Base-by-base conservation (phyloP, 306 rosid species). In the Abrus pulchellus region DNA sequence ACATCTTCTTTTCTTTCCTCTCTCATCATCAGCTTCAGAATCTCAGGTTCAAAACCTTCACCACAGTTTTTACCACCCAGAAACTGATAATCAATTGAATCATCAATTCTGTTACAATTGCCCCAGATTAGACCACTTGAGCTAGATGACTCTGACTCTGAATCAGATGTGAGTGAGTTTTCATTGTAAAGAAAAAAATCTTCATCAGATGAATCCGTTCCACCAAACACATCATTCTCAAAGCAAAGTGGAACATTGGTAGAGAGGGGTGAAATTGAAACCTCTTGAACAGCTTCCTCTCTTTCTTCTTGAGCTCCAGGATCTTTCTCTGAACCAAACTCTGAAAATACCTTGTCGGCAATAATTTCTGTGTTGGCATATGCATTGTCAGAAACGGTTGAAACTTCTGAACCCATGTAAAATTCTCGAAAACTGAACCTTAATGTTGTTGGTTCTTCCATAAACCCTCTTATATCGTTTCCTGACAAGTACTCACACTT, bases 371-470 rank as follows among this genome's bases (percentile, higher is more conserved):
- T 48, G 10, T 12, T 62, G 30, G 64, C 27, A 49, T 49, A 20
- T 59, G 75, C 20, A 67, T 77, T 44, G 48, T 57, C 65, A 27
- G 86, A 70, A 70, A 66, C 3, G 11, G 48, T 2, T 45, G 77
- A 65, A 73, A 75, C 83, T 20, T 76, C 50, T 28, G 90, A 83
- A 79, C 79, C 85, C 62, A 70, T 52, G 67, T 74, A 86, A n/a
- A 83, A 80, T n/a, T 89, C 89, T 73, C 83, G 87, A 48, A 88
- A 83, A 12, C 76, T 74, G 65, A 92, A 88, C 77, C 76, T 86
- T 55, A 81, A 56, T 38, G 81, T 2, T 57, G 82, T 88, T 38
- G 91, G 92, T n/a, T 86, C 89, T 79, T 90, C 89, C 6, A 92
- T 55, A 77, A 85, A 85, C 32, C 78, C 79, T 62, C 88, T 82